A percentile compares a stretch with the other conserved stretches of the same genome.
These are phyloP conservation scores for Diaporthe ilicicola DNA, from an alignment of 2,329 filamentous ascomycete species.

Conservation along the genomic window DNA sequence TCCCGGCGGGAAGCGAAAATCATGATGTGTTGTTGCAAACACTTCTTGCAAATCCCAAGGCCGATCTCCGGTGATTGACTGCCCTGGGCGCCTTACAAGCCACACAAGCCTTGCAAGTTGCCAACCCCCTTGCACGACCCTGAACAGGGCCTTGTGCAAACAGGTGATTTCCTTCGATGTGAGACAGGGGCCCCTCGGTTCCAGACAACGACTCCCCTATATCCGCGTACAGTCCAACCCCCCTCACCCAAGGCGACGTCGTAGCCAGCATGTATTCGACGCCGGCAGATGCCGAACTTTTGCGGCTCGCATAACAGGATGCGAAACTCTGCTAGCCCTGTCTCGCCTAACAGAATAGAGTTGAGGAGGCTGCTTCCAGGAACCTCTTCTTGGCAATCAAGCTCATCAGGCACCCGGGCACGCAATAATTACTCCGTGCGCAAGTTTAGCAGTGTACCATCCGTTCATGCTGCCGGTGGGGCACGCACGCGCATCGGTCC, in stretches of 20 bases:
- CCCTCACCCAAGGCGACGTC: neutral
- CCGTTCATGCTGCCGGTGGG: neutral
- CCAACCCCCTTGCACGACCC: too few species aligned
- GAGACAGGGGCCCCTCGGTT: conserved; percentile 18
- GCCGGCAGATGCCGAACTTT: conserved; percentile 1
- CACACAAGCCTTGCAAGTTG: neutral
- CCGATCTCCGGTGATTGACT: conserved; percentile 15
- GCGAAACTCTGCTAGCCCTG: conserved; percentile 1
- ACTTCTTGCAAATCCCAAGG: conserved; percentile 10
- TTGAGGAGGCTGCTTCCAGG: neutral
- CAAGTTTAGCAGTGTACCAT: conserved; percentile 1
- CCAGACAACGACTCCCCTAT: neutral
- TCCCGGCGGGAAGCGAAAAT: conserved; percentile 16
- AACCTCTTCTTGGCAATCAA: neutral
- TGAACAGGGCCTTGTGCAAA: conserved; percentile 6
- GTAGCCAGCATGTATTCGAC: neutral
- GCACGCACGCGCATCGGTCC: neutral
- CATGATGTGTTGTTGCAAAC: conserved; percentile 17
- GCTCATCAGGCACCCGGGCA: neutral
- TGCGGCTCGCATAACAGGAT: neutral
- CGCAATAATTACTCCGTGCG: conserved; percentile 9
- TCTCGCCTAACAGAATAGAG: conserved; percentile 1
- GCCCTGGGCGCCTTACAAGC: neutral
- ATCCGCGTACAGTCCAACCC: neutral
- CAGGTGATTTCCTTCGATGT: conserved; percentile 21